phyloP scores from a whole-genome alignment of 257 asterid species.

The Penstemon barbatus region DNA sequence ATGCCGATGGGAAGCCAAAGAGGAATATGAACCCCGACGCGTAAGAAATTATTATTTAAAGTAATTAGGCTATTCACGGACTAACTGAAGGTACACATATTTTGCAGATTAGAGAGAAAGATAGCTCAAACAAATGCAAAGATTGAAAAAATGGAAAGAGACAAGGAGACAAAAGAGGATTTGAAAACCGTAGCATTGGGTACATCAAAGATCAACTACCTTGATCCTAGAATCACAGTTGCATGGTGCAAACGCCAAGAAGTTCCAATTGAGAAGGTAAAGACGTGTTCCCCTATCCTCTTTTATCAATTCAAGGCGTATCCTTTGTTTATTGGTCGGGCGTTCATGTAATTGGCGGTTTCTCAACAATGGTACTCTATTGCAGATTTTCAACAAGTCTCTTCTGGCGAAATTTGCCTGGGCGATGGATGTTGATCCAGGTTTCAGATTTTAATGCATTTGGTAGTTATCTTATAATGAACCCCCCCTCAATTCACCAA shows the following conservation, averaged over 20 bases:
- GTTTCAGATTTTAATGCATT: conserved; percentile 66
- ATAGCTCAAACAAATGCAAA: conserved; percentile 64
- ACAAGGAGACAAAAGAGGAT: conserved; percentile 81
- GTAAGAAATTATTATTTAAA: conserved; percentile 42
- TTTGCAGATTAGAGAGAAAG: conserved; percentile 79
- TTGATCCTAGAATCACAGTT: conserved; percentile 97
- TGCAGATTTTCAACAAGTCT: conserved; percentile 94
- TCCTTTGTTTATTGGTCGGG: neutral
- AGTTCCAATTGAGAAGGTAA: conserved; percentile 97
- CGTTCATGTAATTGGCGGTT: neutral
- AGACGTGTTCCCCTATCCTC: neutral
- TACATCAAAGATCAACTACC: conserved; percentile 95
- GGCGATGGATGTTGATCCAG: conserved; percentile 98
- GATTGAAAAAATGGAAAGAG: conserved; percentile 83
- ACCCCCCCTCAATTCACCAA: neutral
- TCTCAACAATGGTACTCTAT: neutral
- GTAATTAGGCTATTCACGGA: neutral
- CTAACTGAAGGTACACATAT: conserved; percentile 27
- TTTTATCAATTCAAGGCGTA: neutral
- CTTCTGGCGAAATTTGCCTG: conserved; percentile 87
- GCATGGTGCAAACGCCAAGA: conserved; percentile 99
- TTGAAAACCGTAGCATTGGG: conserved; percentile 90
- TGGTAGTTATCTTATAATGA: conserved; percentile 25
- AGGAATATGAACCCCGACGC: conserved; percentile 84
- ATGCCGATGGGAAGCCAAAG: conserved; percentile 82